Evolutionary conservation across 768 basidiomycete genomes (phyloP).

Genomic region (Myochromella boudieri): DNA sequence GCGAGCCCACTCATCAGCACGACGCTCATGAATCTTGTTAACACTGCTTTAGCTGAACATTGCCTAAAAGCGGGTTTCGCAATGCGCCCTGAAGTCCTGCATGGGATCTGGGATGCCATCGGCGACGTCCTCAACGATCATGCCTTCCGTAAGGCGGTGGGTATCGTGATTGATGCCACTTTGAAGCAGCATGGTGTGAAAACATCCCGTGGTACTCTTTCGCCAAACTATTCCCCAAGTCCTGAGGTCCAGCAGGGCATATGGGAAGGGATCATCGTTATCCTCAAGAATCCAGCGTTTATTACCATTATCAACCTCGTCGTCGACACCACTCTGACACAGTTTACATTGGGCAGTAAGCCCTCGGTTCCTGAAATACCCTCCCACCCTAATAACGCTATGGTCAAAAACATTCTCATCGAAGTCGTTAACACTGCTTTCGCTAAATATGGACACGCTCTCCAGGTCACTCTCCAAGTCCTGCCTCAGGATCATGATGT

Average conservation of each 20-base stretch:
- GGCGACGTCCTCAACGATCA: neutral
- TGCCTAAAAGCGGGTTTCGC: too few relatives aligned
- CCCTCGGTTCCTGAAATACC: too few relatives aligned
- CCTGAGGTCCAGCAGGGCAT: neutral
- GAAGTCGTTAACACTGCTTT: neutral
- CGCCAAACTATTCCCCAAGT: too few relatives aligned
- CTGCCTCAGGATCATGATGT: conserved; percentile 3
- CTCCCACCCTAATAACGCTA: too few relatives aligned
- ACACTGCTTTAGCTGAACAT: too few relatives aligned
- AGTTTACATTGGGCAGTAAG: too few relatives aligned
- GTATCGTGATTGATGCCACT: neutral
- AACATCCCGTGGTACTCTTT: too few relatives aligned
- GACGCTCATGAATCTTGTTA: neutral
- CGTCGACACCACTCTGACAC: neutral
- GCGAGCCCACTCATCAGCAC: neutral
- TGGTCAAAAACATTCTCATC: neutral
- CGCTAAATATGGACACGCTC: neutral
- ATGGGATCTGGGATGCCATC: too few relatives aligned
- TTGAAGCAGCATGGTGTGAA: too few relatives aligned
- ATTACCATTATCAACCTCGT: neutral
- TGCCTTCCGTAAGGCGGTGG: neutral
- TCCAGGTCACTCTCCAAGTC: neutral
- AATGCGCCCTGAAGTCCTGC: neutral
- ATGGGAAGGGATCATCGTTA: neutral
- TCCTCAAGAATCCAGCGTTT: neutral